Percentiles rank a stretch among this genome's conserved stretches.
Conservation (phyloP, 1,284 basidiomycete species). For the Fomitopsis palustris region DNA sequence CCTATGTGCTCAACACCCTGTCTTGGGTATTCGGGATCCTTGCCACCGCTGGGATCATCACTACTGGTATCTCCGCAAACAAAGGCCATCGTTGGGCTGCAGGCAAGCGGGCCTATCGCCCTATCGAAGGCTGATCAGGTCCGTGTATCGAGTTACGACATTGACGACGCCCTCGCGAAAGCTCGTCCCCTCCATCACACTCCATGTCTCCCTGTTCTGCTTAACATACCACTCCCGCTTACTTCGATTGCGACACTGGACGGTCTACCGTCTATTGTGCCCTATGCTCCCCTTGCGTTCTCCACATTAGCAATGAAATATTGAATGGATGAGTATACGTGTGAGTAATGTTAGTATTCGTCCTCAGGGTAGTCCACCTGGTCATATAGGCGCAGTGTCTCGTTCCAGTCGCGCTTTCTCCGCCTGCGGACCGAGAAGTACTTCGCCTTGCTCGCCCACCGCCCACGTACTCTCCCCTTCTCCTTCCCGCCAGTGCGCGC, state of each 20-base stretch:
- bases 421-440: constrained; percentile 78
- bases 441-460: constrained; percentile 63
- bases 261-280: background rate
- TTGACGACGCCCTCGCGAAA: background rate
- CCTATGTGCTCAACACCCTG: constrained; percentile 53
- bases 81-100: constrained; percentile 72
- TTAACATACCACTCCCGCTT: background rate
- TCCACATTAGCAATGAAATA: background rate
- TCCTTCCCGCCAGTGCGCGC: constrained; percentile 50
- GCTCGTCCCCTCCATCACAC: background rate
- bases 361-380: constrained; percentile 71
- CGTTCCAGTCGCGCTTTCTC: constrained; percentile 86
- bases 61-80: constrained; percentile 65
- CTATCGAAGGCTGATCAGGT: constrained; percentile 34
- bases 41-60: constrained; percentile 49
- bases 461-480: constrained; percentile 63
- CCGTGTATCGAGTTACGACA: background rate
- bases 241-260: too few species aligned
- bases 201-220: background rate
- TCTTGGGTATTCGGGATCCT: constrained; percentile 59
- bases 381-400: constrained; percentile 75
- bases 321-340: background rate
- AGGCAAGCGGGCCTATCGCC: constrained; percentile 64
- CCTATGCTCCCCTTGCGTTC: background rate
- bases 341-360: constrained; percentile 13